Percentiles rank a stretch among this genome's conserved stretches.
Conservation (phyloP, 495 filamentous ascomycete species). For the Aspergillus avenaceus region DNA sequence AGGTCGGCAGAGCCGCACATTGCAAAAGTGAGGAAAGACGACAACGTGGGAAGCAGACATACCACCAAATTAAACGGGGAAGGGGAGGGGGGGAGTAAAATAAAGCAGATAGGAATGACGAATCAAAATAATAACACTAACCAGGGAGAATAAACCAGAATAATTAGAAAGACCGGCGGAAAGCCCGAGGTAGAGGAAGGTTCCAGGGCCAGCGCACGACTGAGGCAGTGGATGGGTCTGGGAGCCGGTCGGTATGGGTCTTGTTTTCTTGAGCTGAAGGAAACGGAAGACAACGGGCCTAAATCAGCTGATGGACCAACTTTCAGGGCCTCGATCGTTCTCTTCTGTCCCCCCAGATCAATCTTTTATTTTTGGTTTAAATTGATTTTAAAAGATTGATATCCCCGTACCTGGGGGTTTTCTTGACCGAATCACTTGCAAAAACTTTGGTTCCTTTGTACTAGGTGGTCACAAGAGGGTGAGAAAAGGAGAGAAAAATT, state of each 20-base stretch:
- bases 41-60: conserved; percentile 2
- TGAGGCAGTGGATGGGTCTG: conserved; percentile 20
- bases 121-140: conserved; percentile 15
- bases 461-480: neutral
- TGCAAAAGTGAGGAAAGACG: conserved; percentile 1
- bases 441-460: neutral
- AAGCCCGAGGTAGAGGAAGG: conserved; percentile 9
- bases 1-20: conserved; percentile 4
- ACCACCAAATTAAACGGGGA: conserved; percentile 1
- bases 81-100: neutral
- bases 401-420: neutral
- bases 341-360: neutral
- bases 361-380: neutral
- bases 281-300: conserved; percentile 13
- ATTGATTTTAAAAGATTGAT: neutral
- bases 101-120: conserved; percentile 2
- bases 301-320: conserved; percentile 22
- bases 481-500: conserved; percentile 7
- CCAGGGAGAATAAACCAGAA: conserved; percentile 6
- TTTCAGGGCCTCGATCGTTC: neutral
- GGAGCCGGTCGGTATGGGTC: conserved; percentile 15
- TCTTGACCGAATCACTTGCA: no score
- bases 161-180: neutral
- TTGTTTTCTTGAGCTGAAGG: conserved; percentile 11
- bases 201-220: conserved; percentile 14